Evolutionary conservation across 257 asterid species (phyloP), one percentile per base, ranked within the genome.

Genomic region (Primulina huaijiensis): DNA sequence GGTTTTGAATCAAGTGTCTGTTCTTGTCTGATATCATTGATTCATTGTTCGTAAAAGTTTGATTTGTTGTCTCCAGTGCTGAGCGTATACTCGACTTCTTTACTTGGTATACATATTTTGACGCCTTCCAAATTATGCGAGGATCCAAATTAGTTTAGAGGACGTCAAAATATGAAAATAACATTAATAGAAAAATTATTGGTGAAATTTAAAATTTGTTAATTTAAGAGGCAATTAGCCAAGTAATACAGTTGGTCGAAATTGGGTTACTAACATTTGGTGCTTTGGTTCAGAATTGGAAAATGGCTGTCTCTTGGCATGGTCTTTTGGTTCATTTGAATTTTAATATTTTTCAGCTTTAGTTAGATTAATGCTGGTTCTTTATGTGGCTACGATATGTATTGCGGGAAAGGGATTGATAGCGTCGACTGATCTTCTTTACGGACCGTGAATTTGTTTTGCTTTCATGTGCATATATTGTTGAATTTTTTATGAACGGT

Each of bases 1-100:
- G 0, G 8, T 20, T 5, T 52, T 37, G 10, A 29, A 30, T 50
- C n/a, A 23, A 40, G 27, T 65, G 69, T 63, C 94, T 37, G 11
- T 37, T 37, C 46, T 37, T n/a, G n/a, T n/a, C n/a, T n/a, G n/a
- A n/a, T n/a, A n/a, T n/a, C n/a, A n/a, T n/a, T n/a, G n/a, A n/a
- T n/a, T n/a, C n/a, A n/a, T n/a, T n/a, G n/a, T n/a, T 37, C 1
- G 2, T 3, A 34, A 34, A 37, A 37, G 46, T 37, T 37, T 8
- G 46, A 37, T 37, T 37, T 37, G 46, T 9, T 37, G 46, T 0
- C 46, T 37, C 46, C 1, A 21, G 23, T 21, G 1, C 23, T 21
- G 23, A 11, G 12, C 8, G 46, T 8, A 9, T 37, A 3, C 12
- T 37, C 12, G 1, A 37, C 0, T 37, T 37, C 46, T 37, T 1